A percentile compares a stretch with the other conserved stretches of the same genome.
Evolutionary conservation across 192 early-diverging fungal genomes (phyloP).

Genomic region (Entophlyctis helioformis): DNA sequence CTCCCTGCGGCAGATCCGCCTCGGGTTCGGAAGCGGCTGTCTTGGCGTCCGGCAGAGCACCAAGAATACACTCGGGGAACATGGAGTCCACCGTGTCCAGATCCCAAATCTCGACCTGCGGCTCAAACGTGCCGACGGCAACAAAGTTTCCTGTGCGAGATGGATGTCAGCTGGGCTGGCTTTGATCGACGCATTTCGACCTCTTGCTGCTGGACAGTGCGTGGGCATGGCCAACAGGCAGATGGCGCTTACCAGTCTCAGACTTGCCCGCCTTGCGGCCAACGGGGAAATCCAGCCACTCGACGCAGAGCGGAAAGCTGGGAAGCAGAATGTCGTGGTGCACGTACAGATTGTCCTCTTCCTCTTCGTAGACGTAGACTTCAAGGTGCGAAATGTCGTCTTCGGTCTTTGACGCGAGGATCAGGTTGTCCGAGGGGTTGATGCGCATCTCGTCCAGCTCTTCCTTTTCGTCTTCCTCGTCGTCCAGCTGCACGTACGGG

Average conservation of each 20-base stretch:
- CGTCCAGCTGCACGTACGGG: slow-evolving; percentile 67
- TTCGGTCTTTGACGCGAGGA: slow-evolving; percentile 90
- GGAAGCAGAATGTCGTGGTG: slow-evolving; percentile 98
- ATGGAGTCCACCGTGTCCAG: slow-evolving; percentile 81
- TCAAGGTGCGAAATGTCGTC: slow-evolving; percentile 96
- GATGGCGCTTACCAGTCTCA: slow-evolving; percentile 9
- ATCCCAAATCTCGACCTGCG: slow-evolving; percentile 98
- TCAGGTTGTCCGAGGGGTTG: slow-evolving; percentile 67
- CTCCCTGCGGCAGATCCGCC: too few relatives aligned
- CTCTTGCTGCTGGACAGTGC: not conserved
- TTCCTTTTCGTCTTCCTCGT: slow-evolving; percentile 53
- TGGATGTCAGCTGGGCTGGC: not conserved
- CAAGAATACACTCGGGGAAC: slow-evolving; percentile 86
- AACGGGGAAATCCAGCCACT: slow-evolving; percentile 89
- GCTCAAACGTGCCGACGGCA: slow-evolving; percentile 95
- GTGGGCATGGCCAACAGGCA: too few relatives aligned
- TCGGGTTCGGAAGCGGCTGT: too few relatives aligned
- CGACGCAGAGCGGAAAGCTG: slow-evolving; percentile 85
- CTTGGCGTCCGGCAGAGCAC: slow-evolving; percentile 24
- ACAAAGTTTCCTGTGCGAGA: slow-evolving; percentile 65
- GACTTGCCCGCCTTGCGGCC: slow-evolving; percentile 43
- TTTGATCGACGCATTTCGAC: not conserved
- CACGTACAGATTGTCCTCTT: slow-evolving; percentile 81
- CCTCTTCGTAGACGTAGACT: slow-evolving; percentile 78
- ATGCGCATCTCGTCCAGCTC: slow-evolving; percentile 77